Evolutionary conservation across 768 basidiomycete genomes (phyloP).

Genomic region (Agaricus sinodeliciosus): DNA sequence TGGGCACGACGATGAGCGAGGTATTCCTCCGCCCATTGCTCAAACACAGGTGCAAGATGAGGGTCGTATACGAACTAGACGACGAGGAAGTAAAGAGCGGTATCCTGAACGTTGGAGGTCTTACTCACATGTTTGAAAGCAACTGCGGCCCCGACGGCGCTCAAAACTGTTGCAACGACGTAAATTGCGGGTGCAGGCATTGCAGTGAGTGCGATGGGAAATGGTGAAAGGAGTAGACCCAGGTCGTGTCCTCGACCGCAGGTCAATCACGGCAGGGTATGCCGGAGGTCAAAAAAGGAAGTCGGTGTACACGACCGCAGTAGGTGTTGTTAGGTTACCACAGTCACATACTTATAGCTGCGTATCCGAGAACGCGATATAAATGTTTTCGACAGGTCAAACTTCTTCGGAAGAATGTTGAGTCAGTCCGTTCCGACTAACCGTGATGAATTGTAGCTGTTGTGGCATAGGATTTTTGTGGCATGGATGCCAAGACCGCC

Average conservation of each 20-base stretch:
- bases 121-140: constrained; percentile 53
- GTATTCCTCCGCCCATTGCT: constrained; percentile 38
- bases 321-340: too few species aligned
- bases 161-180: constrained; percentile 39
- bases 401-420: too few species aligned
- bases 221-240: background rate
- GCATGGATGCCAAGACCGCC: too few species aligned
- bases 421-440: too few species aligned
- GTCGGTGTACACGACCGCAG: too few species aligned
- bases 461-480: too few species aligned
- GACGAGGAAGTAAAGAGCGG: constrained; percentile 10
- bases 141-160: constrained; percentile 40
- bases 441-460: too few species aligned
- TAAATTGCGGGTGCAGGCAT: constrained; percentile 41
- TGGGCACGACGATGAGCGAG: constrained; percentile 25
- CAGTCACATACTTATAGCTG: too few species aligned
- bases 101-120: constrained; percentile 2
- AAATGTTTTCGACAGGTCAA: too few species aligned
- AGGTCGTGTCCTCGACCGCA: background rate
- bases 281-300: too few species aligned
- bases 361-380: too few species aligned
- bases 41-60: constrained; percentile 56
- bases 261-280: background rate
- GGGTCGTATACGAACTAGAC: constrained; percentile 63
- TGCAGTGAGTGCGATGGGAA: background rate